phyloP scores from a whole-genome alignment of 2,329 filamentous ascomycete species.

The Acarospora socialis region DNA sequence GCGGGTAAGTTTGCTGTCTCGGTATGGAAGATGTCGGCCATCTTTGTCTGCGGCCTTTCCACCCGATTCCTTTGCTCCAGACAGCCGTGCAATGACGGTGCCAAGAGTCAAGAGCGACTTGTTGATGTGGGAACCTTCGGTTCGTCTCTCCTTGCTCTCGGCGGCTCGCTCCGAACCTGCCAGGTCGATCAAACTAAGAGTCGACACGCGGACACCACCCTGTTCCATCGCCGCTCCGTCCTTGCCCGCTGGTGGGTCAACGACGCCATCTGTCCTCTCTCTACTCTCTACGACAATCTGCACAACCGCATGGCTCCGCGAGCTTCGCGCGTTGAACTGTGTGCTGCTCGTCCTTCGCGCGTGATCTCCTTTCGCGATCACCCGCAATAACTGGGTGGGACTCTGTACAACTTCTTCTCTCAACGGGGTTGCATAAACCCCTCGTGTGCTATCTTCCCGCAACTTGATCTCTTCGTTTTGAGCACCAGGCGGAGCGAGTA shows the following conservation, averaged over 20 bases:
- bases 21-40: constrained; percentile 83
- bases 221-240: constrained; percentile 35
- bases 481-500: constrained; percentile 61
- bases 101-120: constrained; percentile 91
- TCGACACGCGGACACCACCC: constrained; percentile 89
- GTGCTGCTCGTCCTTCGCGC: constrained; percentile 83
- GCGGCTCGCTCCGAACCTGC: constrained; percentile 93
- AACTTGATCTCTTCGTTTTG: constrained; percentile 91
- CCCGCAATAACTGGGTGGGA: constrained; percentile 82
- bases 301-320: constrained; percentile 92
- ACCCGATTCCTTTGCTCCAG: constrained; percentile 73
- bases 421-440: constrained; percentile 87
- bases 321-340: constrained; percentile 92
- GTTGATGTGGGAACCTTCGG: constrained; percentile 96
- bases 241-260: too few relatives aligned
- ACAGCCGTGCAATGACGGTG: constrained; percentile 87
- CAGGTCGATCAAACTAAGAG: constrained; percentile 86
- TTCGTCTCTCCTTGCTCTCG: constrained; percentile 82
- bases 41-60: constrained; percentile 62
- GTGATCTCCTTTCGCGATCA: constrained; percentile 88
- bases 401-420: constrained; percentile 99
- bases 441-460: constrained; percentile 87
- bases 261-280: too few relatives aligned
- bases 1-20: constrained; percentile 93
- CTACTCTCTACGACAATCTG: constrained; percentile 97